Conservation (phyloP, 495 filamentous ascomycete genomes). For the Staphylotrichum longicolle region DNA sequence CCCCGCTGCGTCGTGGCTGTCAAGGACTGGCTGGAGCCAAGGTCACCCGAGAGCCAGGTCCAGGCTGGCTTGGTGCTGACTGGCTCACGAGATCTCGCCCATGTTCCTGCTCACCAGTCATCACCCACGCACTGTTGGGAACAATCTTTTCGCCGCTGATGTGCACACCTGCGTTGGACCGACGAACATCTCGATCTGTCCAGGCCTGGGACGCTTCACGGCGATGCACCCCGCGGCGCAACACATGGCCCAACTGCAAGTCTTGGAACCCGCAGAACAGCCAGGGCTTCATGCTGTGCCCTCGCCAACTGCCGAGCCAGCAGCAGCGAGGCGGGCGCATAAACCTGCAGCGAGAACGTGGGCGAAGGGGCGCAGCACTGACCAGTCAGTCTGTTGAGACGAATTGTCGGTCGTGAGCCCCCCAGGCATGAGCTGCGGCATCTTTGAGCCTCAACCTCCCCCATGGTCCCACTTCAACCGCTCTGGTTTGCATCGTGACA, state of each 20-base stretch:
- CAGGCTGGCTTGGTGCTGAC: too few species aligned
- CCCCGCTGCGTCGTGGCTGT: slow-evolving; percentile 2
- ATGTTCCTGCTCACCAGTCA: too few species aligned
- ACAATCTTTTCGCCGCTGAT: too few species aligned
- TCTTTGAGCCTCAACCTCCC: slow-evolving; percentile 11
- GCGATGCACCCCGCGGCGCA: too few species aligned
- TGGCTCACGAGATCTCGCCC: too few species aligned
- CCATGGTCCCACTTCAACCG: not conserved
- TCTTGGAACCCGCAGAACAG: slow-evolving; percentile 1
- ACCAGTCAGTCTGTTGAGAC: not conserved
- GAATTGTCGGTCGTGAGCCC: too few species aligned
- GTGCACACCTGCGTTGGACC: too few species aligned
- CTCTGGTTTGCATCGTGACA: too few species aligned
- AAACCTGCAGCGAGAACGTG: slow-evolving; percentile 16
- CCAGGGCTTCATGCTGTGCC: slow-evolving; percentile 17
- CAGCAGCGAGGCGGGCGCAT: slow-evolving; percentile 6
- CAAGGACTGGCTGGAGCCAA: not conserved
- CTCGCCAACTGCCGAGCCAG: slow-evolving; percentile 20
- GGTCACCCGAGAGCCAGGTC: not conserved
- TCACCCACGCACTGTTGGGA: too few species aligned
- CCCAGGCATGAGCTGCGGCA: not conserved
- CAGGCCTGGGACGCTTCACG: too few species aligned
- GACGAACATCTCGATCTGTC: too few species aligned
- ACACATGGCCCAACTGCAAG: slow-evolving; percentile 11
- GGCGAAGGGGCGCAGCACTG: slow-evolving; percentile 12